phyloP scores from a whole-genome alignment of 768 basidiomycete species.

The Mycena metata region DNA sequence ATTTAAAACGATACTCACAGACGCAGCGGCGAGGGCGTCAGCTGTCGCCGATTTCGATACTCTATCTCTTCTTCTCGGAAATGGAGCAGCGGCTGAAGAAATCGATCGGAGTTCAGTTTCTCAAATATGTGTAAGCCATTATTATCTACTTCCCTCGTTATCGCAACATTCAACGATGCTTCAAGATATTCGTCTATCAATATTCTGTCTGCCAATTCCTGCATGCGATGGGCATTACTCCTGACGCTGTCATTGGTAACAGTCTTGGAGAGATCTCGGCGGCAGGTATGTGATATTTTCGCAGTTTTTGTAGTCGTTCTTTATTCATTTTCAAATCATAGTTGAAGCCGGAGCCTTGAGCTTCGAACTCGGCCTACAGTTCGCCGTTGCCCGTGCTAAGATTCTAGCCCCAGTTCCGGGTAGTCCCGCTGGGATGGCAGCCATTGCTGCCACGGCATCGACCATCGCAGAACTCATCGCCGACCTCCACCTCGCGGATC shows the following conservation, averaged over 20 bases:
- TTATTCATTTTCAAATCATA: conserved; percentile 19
- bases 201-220: conserved; percentile 50
- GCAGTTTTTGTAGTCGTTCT: background rate
- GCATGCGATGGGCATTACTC: conserved; percentile 40
- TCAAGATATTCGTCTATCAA: conserved; percentile 52
- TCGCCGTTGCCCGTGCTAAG: conserved; percentile 48
- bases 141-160: background rate
- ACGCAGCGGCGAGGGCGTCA: conserved; percentile 46
- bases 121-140: conserved; percentile 46
- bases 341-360: conserved; percentile 47
- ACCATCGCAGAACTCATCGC: conserved; percentile 42
- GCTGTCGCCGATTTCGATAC: conserved; percentile 46
- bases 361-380: conserved; percentile 47
- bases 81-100: conserved; percentile 33
- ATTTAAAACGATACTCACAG: conserved; percentile 46
- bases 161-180: background rate
- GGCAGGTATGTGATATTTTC: conserved; percentile 43
- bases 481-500: conserved; percentile 39
- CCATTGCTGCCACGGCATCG: conserved; percentile 45
- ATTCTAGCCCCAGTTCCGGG: conserved; percentile 46
- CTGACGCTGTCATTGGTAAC: conserved; percentile 52
- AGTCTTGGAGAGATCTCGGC: conserved; percentile 55
- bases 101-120: conserved; percentile 51
- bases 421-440: conserved; percentile 51
- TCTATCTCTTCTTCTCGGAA: conserved; percentile 44